A percentile compares a stretch with the other conserved stretches of the same genome.
These are phyloP conservation scores for Kwoniella bestiolae DNA, from an alignment of 768 basidiomycete genomes.

Conservation along the genomic window DNA sequence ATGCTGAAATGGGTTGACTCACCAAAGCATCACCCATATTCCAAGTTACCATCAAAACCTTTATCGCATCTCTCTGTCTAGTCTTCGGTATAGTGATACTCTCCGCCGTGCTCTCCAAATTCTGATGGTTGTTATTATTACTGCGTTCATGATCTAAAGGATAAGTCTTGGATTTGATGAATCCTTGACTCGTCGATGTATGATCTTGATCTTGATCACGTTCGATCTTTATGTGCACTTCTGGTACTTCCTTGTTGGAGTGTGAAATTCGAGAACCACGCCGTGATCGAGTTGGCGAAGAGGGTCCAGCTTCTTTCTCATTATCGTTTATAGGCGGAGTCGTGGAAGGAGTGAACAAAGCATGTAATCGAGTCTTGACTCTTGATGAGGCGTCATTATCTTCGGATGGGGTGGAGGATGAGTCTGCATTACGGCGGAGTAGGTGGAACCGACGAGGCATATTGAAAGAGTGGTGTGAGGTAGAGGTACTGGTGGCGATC, in stretches of 20 bases:
- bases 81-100: slow-evolving; percentile 10
- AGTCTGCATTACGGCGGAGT: not conserved
- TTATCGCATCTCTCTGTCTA: slow-evolving; percentile 48
- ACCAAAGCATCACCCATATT: slow-evolving; percentile 57
- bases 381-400: not conserved
- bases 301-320: slow-evolving; percentile 4
- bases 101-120: slow-evolving; percentile 1
- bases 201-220: not conserved
- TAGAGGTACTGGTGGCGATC: not conserved
- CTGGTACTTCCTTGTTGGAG: not conserved
- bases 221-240: not conserved
- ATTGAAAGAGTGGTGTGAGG: not conserved
- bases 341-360: slow-evolving; percentile 7
- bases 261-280: not conserved
- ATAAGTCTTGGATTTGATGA: slow-evolving; percentile 2
- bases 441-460: slow-evolving; percentile 9
- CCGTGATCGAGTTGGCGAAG: not conserved
- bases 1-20: slow-evolving; percentile 9
- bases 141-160: not conserved
- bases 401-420: not conserved
- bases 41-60: slow-evolving; percentile 55
- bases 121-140: not conserved
- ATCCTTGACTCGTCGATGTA: not conserved
- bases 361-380: slow-evolving; percentile 7
- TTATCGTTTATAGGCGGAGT: not conserved